phyloP scores from a whole-genome alignment of 1,139 yeast species.

The Yamadazyma trypodendri region DNA sequence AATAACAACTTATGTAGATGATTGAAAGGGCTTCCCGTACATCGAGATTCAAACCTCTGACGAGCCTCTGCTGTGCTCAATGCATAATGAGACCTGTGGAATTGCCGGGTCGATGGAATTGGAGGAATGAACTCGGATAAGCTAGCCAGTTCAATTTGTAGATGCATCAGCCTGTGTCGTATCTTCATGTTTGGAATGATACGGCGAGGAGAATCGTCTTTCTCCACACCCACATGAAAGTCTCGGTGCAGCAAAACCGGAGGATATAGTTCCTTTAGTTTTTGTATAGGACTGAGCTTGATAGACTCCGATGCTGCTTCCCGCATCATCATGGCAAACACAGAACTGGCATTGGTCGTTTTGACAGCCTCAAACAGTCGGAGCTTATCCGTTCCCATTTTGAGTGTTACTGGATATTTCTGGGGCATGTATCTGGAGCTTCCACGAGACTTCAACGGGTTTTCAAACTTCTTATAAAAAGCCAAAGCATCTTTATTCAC shows the following conservation, averaged over 20 bases:
- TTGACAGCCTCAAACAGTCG: conserved; percentile 7
- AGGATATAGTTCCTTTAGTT: conserved; percentile 23
- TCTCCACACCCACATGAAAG: conserved; percentile 19
- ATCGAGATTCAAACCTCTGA: not conserved
- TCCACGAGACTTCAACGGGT: conserved; percentile 30
- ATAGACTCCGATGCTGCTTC: conserved; percentile 19
- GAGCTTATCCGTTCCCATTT: conserved; percentile 14
- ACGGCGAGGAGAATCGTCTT: not conserved
- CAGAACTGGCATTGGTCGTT: conserved; percentile 13
- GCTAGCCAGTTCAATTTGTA: not conserved
- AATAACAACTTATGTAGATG: conserved; percentile 2
- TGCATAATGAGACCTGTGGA: not conserved
- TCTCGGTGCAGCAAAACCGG: conserved; percentile 17
- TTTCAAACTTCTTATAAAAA: conserved; percentile 27
- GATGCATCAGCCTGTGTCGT: not conserved
- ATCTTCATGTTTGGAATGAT: no score
- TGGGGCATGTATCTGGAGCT: conserved; percentile 10
- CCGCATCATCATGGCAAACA: conserved; percentile 28
- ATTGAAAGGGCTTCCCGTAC: not conserved
- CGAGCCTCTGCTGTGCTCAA: not conserved
- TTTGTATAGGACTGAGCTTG: conserved; percentile 24
- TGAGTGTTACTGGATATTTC: conserved; percentile 18
- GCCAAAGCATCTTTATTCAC: conserved; percentile 24
- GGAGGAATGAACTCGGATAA: not conserved
- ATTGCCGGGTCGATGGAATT: not conserved